phyloP scores from a whole-genome alignment of 768 basidiomycete genomes.

The Russula compacta region DNA sequence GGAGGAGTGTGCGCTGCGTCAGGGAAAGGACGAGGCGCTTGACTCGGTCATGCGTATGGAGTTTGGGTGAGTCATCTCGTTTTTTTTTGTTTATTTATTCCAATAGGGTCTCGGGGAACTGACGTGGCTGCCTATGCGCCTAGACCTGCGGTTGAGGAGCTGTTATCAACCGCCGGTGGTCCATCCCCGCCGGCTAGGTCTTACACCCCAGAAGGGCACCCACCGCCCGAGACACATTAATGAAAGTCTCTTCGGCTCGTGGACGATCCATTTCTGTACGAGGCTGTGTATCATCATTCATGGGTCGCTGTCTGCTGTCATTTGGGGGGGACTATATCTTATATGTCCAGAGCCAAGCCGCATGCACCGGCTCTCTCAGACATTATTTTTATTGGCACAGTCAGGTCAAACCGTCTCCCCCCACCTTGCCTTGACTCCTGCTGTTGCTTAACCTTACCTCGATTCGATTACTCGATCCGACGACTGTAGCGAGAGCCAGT shows the following conservation, averaged over 20 bases:
- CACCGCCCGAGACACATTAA: constrained; percentile 6
- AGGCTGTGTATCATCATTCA: neutral
- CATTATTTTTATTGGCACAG: constrained; percentile 7
- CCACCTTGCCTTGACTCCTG: neutral
- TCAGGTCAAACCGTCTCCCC: neutral
- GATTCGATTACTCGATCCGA: constrained; percentile 5
- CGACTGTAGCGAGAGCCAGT: constrained; percentile 1
- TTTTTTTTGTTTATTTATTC: neutral
- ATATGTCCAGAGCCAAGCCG: neutral
- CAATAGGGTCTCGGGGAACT: neutral
- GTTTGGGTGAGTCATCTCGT: constrained; percentile 11
- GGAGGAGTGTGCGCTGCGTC: constrained; percentile 32
- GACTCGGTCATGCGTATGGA: constrained; percentile 18
- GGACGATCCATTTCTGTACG: neutral
- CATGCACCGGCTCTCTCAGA: neutral
- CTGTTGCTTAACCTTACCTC: constrained; percentile 2
- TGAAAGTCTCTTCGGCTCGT: neutral
- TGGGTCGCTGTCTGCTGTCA: neutral
- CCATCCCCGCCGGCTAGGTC: constrained; percentile 1
- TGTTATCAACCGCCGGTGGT: constrained; percentile 2
- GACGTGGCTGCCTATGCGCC: neutral
- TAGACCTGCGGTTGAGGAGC: constrained; percentile 10
- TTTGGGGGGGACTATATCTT: neutral
- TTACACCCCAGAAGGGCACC: constrained; percentile 8
- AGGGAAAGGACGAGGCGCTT: constrained; percentile 23